phyloP scores from a whole-genome alignment of 108 stramenopile genomes.

The Bacterosira constricta region DNA sequence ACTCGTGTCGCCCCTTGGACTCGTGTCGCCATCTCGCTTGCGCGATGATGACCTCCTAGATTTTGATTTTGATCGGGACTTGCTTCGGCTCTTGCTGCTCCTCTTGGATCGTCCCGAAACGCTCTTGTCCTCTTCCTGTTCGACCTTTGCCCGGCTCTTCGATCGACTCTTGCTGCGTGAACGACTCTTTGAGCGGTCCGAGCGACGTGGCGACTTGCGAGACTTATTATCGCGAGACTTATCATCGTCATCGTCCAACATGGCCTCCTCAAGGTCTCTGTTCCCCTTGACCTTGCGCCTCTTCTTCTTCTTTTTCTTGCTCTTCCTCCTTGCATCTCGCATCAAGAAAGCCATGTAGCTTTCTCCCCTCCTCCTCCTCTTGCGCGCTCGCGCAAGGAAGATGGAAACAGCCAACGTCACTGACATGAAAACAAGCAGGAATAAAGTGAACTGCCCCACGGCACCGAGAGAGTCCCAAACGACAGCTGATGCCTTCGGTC shows the following conservation, averaged over 20 bases:
- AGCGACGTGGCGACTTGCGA: conserved; percentile 4
- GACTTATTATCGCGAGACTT: conserved; percentile 39
- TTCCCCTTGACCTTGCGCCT: conserved; percentile 40
- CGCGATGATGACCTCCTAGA: neutral
- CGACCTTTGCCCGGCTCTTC: conserved; percentile 1
- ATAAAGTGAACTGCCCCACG: conserved; percentile 79
- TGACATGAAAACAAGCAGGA: conserved; percentile 83
- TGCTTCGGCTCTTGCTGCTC: conserved; percentile 17
- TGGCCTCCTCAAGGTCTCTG: conserved; percentile 60
- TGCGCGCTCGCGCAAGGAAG: conserved; percentile 82
- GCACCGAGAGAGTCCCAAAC: conserved; percentile 86
- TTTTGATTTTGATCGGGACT: conserved; percentile 22
- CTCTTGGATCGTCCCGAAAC: neutral
- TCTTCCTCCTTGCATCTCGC: conserved; percentile 69
- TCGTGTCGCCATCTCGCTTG: neutral
- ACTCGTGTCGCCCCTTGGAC: neutral
- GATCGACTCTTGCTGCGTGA: conserved; percentile 18
- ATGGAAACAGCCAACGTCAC: conserved; percentile 79
- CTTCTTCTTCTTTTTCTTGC: conserved; percentile 57
- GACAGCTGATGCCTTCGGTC: conserved; percentile 71
- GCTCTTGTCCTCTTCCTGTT: neutral
- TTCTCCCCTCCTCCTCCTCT: conserved; percentile 82
- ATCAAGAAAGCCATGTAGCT: conserved; percentile 85
- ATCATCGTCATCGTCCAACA: no score
- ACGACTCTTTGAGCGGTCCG: conserved; percentile 12